These are phyloP conservation scores for Solanum etuberosum DNA, from an alignment of 257 asterid genomes.

Conservation along the genomic window DNA sequence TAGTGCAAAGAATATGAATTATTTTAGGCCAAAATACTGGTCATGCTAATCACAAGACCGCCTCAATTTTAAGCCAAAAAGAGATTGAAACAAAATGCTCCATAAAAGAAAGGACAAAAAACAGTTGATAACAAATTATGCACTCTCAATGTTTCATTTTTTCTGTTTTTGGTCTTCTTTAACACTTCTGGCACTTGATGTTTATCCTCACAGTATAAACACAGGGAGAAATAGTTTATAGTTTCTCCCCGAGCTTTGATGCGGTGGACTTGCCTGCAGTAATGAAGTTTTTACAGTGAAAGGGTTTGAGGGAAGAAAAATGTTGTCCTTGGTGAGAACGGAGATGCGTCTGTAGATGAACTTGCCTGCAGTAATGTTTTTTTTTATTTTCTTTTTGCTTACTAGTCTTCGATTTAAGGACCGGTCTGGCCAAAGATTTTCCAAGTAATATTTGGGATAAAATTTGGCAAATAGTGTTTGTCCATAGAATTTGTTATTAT, in stretches of 20 bases:
- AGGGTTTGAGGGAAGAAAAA: neutral
- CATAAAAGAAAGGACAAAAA: neutral
- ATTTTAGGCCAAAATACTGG: neutral
- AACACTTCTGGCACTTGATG: neutral
- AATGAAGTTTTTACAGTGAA: neutral
- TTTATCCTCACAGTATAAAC: neutral
- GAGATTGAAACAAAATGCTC: neutral
- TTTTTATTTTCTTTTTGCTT: neutral
- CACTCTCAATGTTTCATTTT: too few relatives aligned
- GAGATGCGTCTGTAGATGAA: neutral
- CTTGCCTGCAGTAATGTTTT: neutral
- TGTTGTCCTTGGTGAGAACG: neutral
- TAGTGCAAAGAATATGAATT: too few relatives aligned
- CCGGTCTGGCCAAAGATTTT: too few relatives aligned
- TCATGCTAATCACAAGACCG: neutral
- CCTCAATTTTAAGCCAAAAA: neutral
- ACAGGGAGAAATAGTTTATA: neutral
- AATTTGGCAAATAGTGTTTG: too few relatives aligned
- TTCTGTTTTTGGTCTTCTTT: neutral
- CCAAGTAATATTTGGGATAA: too few relatives aligned
- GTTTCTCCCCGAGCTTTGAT: neutral
- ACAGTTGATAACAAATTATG: neutral
- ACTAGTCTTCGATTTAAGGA: neutral
- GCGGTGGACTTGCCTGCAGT: too few relatives aligned
- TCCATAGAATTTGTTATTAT: too few relatives aligned